phyloP scores from a whole-genome alignment of 345 rosid species.

The Brassica cretica region DNA sequence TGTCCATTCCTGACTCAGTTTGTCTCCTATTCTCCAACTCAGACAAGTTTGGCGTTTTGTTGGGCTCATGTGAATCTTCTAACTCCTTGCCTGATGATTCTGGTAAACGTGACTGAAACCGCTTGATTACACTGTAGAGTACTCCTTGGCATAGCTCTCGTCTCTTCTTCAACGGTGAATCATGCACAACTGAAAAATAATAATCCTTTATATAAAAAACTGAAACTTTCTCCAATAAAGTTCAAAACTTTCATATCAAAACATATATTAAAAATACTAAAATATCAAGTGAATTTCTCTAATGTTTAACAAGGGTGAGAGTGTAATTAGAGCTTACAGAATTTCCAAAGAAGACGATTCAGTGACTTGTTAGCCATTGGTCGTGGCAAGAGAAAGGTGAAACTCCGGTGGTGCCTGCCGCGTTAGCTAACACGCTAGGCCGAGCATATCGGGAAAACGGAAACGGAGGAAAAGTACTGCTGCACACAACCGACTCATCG shows the following conservation, averaged over 20 bases:
- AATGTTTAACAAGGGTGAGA: not conserved
- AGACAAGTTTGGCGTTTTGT: constrained; percentile 34
- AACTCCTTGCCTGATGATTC: constrained; percentile 39
- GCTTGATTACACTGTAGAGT: constrained; percentile 42
- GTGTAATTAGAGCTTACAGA: constrained; percentile 32
- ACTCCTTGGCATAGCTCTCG: constrained; percentile 44
- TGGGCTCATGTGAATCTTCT: constrained; percentile 25
- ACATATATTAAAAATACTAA: not conserved
- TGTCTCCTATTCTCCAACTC: constrained; percentile 31
- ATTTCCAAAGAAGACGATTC: constrained; percentile 35
- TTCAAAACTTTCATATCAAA: constrained; percentile 9
- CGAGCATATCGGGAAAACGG: constrained; percentile 25
- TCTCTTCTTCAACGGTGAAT: constrained; percentile 35
- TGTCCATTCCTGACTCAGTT: constrained; percentile 33
- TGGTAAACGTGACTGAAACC: constrained; percentile 52
- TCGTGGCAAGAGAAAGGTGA: not conserved
- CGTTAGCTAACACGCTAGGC: constrained; percentile 18
- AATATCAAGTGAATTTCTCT: not conserved
- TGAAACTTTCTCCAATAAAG: constrained; percentile 5
- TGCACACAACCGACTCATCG: not conserved
- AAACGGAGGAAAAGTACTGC: not conserved
- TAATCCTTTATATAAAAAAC: not conserved
- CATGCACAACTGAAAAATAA: constrained; percentile 21
- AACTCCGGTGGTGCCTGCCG: constrained; percentile 15
- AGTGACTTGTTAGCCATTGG: constrained; percentile 33